Evolutionary conservation across 1,139 yeast genomes (phyloP), one percentile per base, ranked within the genome.

Genomic region (Blastobotrys buckinghamii): DNA sequence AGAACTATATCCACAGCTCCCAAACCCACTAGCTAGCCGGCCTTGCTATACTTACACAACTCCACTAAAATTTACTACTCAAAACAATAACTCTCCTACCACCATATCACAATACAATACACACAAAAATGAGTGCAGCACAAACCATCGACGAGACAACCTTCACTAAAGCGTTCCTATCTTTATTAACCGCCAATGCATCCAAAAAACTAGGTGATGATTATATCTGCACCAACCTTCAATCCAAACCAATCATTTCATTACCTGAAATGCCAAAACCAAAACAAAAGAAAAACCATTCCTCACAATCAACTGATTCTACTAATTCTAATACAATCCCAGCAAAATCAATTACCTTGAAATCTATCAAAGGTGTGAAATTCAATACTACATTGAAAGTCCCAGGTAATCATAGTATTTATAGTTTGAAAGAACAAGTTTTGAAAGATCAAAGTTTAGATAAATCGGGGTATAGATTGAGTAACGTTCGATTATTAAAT

Each of bases 321-420:
- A 22, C 24, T 22, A n/a, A n/a, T n/a, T n/a, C n/a, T n/a, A n/a
- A 37, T 19, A 39, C 26, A 39, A 36, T 22, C 35, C 48, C 6
- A 44, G 41, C 37, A 12, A 19, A 24, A 19, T 4, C 53, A 8
- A 53, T 58, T 26, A 46, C 47, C 12, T 49, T 66, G 26, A 61
- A 60, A 48, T 60, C 66, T 12, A 59, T 66, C 47, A 54, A 61
- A 22, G 57, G 54, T 19, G 67, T 67, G 29, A 65, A 64, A 47
- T 65, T 65, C 56, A 45, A 50, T 27, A 50, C 56, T 19, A 42
- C 51, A n/a, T 45, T 63, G 38, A 50, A 51, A 2, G 54, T 53
- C 22, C 50, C 59, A 13, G 48, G 53, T 5, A 45, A 48, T n/a
- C 61, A 60, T 39, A 53, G 65, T 0, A 53, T 65, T 4, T 57